Conservation (phyloP, 768 basidiomycete genomes). For the Psilocybe cyanescens region DNA sequence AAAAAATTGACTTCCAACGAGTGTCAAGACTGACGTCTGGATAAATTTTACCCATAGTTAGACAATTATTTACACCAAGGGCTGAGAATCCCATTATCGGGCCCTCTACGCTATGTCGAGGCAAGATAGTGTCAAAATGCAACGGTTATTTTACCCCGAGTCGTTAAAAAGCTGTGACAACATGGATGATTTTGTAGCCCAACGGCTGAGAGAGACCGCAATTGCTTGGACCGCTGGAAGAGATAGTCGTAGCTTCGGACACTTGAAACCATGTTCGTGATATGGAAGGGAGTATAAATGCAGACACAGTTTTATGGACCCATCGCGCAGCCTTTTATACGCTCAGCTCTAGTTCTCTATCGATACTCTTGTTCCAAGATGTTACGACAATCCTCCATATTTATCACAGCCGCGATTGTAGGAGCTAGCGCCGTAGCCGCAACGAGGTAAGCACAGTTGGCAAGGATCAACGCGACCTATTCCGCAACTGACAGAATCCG, state of each 20-base stretch:
- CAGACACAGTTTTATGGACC: not conserved
- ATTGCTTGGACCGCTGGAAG: not conserved
- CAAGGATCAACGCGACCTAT: not conserved
- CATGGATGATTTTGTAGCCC: not conserved
- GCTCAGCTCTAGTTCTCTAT: not conserved
- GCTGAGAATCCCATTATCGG: not conserved
- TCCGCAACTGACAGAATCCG: not conserved
- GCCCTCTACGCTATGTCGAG: not conserved
- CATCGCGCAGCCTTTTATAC: not conserved
- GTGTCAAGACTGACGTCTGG: too few relatives aligned
- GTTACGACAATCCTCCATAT: slow-evolving; percentile 3
- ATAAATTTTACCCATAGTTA: not conserved
- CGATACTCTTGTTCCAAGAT: not conserved
- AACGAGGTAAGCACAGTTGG: not conserved
- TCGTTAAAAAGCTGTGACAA: slow-evolving; percentile 3
- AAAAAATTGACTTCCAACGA: too few relatives aligned
- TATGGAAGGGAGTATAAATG: not conserved
- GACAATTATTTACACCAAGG: not conserved
- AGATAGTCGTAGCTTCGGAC: not conserved
- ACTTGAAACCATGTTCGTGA: not conserved
- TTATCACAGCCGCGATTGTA: slow-evolving; percentile 1
- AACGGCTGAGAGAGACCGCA: not conserved
- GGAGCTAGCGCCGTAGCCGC: slow-evolving; percentile 5
- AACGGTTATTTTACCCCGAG: slow-evolving; percentile 1
- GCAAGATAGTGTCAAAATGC: not conserved